Conservation (phyloP, 768 basidiomycete genomes). For the Cystofilobasidium macerans region DNA sequence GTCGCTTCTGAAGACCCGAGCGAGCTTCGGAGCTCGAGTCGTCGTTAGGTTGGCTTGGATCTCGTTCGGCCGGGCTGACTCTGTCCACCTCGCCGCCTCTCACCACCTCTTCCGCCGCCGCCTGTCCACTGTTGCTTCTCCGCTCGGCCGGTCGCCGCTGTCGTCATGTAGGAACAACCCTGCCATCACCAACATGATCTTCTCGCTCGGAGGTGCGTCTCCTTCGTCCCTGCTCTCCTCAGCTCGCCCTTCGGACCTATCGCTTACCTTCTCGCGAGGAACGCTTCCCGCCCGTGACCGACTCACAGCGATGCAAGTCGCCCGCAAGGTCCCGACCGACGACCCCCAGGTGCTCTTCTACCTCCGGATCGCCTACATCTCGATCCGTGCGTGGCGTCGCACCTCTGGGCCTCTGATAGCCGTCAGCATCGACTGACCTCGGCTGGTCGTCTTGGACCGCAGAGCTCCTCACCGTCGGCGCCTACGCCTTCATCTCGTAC, state of each 20-base stretch:
- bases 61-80: too few species aligned
- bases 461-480: conserved; percentile 24
- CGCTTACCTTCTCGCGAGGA: not conserved
- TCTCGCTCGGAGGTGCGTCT: conserved; percentile 68
- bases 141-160: too few species aligned
- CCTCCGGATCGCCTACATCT: conserved; percentile 72
- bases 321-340: conserved; percentile 80
- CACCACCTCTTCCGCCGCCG: too few species aligned
- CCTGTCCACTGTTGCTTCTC: too few species aligned
- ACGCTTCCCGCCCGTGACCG: not conserved
- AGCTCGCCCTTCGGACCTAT: not conserved
- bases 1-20: too few species aligned
- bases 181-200: conserved; percentile 65
- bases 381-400: conserved; percentile 49
- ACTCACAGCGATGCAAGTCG: conserved; percentile 41
- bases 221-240: not conserved
- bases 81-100: too few species aligned
- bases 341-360: conserved; percentile 70
- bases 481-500: conserved; percentile 24
- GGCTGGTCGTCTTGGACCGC: too few species aligned
- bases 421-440: too few species aligned
- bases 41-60: too few species aligned
- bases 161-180: conserved; percentile 58
- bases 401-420: not conserved
- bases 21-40: too few species aligned